phyloP scores from a whole-genome alignment of 805 yeast genomes.

The Wickerhamomyces pijperi region DNA sequence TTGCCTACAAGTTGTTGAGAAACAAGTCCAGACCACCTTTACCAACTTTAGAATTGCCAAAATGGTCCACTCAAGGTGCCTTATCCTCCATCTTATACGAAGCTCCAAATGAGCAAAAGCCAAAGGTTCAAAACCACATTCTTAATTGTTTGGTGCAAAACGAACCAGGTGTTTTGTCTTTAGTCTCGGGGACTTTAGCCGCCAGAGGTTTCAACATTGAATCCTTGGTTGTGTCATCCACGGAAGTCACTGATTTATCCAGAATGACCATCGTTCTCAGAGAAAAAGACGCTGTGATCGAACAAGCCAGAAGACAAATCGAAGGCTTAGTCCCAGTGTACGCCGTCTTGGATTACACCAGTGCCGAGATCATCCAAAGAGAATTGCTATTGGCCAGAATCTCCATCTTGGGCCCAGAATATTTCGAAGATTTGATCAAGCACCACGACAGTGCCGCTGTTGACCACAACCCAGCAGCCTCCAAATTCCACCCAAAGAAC shows the following conservation, averaged over 20 bases:
- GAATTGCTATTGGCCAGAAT: slow-evolving; percentile 88
- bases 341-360: slow-evolving; percentile 91
- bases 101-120: slow-evolving; percentile 47
- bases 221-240: slow-evolving; percentile 90
- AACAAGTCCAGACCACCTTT: slow-evolving; percentile 80
- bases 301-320: slow-evolving; percentile 95
- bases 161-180: slow-evolving; percentile 94
- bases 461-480: slow-evolving; percentile 19
- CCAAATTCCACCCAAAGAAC: slow-evolving; percentile 75
- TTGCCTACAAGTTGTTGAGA: slow-evolving; percentile 86
- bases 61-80: slow-evolving; percentile 94
- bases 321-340: slow-evolving; percentile 97
- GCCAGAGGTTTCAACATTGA: slow-evolving; percentile 98
- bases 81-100: slow-evolving; percentile 92
- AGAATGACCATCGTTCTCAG: slow-evolving; percentile 93
- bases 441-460: slow-evolving; percentile 45
- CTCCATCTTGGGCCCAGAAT: slow-evolving; percentile 94
- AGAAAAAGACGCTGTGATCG: slow-evolving; percentile 93
- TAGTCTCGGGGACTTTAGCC: slow-evolving; percentile 90
- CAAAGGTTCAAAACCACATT: slow-evolving; percentile 75
- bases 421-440: slow-evolving; percentile 86
- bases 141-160: slow-evolving; percentile 95
- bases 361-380: slow-evolving; percentile 81
- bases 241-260: slow-evolving; percentile 89
- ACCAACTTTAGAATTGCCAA: slow-evolving; percentile 88